Evolutionary conservation across 139 green algal genomes (phyloP).

Genomic region (Astrephomene gubernaculifera): DNA sequence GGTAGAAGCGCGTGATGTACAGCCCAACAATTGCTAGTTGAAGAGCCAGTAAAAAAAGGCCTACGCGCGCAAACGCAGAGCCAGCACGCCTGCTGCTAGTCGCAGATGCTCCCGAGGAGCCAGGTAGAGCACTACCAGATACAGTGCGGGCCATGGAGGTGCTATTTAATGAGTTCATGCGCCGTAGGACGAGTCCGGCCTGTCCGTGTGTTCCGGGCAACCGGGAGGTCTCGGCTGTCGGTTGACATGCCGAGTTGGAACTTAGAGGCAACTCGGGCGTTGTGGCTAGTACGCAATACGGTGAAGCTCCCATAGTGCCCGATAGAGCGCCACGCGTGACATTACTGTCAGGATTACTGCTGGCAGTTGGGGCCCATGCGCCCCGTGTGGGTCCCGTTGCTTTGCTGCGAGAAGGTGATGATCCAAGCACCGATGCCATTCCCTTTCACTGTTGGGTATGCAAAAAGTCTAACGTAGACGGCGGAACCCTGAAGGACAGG

Average conservation of each 20-base stretch:
- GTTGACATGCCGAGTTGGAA: background rate
- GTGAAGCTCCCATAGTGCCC: background rate
- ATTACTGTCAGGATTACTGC: background rate
- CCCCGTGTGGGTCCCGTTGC: no score
- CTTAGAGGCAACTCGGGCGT: background rate
- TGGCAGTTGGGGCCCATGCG: background rate
- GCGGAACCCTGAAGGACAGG: no score
- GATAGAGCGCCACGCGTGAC: background rate
- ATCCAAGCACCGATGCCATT: no score
- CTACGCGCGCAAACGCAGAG: background rate
- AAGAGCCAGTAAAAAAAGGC: background rate
- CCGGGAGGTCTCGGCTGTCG: background rate
- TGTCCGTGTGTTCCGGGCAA: background rate
- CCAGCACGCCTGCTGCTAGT: background rate
- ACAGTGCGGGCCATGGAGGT: background rate
- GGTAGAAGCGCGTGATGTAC: no score
- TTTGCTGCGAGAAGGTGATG: no score
- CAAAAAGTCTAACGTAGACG: no score
- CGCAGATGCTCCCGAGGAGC: background rate
- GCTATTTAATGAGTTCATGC: background rate
- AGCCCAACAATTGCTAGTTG: no score
- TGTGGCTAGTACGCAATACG: conserved; percentile 12
- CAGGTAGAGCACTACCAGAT: background rate
- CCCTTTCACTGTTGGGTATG: no score
- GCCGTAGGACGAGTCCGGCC: background rate